Percentiles rank a stretch among this genome's conserved stretches.
Evolutionary conservation across 345 rosid species (phyloP).

Genomic region (Eutrema heterophyllum): DNA sequence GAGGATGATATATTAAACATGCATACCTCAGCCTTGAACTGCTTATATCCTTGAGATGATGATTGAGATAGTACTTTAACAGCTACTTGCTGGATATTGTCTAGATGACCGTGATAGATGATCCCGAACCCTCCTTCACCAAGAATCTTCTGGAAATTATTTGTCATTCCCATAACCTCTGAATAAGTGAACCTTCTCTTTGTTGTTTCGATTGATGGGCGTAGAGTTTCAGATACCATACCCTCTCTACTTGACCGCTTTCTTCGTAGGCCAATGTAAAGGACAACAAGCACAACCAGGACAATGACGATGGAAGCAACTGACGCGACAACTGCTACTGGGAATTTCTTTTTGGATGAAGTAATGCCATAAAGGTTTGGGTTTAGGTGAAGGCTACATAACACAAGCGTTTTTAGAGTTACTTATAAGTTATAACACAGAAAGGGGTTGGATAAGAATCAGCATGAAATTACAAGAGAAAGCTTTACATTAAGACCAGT

Average conservation of each 20-base stretch:
- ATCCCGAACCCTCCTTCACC: background rate
- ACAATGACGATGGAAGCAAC: background rate
- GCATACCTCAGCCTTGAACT: background rate
- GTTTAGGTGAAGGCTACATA: background rate
- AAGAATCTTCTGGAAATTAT: background rate
- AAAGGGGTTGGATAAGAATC: background rate
- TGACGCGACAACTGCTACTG: background rate
- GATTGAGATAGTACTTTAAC: background rate
- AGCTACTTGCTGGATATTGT: background rate
- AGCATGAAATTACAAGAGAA: background rate
- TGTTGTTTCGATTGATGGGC: background rate
- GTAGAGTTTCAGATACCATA: background rate
- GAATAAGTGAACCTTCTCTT: background rate
- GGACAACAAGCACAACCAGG: background rate
- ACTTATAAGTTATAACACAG: too few relatives aligned
- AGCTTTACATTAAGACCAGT: background rate
- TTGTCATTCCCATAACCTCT: background rate
- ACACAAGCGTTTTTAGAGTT: too few relatives aligned
- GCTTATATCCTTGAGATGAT: background rate
- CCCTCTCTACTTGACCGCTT: background rate
- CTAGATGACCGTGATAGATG: background rate
- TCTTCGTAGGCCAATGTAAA: background rate
- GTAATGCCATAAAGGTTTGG: background rate
- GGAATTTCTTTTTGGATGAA: background rate
- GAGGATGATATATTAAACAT: background rate